Conservation (phyloP, 2,329 filamentous ascomycete genomes). For the Scedosporium apiospermum region DNA sequence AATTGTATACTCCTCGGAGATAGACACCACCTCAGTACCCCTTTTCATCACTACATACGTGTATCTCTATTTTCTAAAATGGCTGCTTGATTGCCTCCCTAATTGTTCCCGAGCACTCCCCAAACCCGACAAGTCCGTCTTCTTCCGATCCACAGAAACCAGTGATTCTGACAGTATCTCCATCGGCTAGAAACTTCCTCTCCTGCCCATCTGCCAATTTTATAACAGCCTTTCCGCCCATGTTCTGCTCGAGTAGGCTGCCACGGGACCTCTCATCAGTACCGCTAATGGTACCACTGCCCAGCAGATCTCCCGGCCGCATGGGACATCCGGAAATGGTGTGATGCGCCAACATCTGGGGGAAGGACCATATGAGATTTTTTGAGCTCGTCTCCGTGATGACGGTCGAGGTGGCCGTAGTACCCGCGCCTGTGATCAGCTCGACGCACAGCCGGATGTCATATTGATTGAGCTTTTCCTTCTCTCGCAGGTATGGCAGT, state of each 20-base stretch:
- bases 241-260: constrained; percentile 62
- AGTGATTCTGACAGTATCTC: constrained; percentile 57
- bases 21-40: too few relatives aligned
- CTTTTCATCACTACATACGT: too few relatives aligned
- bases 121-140: constrained; percentile 64
- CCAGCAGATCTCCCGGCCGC: constrained; percentile 64
- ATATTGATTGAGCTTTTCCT: constrained; percentile 24
- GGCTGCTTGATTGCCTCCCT: not conserved
- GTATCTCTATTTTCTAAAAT: not conserved
- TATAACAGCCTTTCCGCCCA: constrained; percentile 57
- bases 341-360: constrained; percentile 78
- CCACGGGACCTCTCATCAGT: constrained; percentile 54
- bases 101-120: constrained; percentile 52
- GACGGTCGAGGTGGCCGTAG: constrained; percentile 7
- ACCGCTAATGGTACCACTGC: constrained; percentile 67
- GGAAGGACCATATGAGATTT: constrained; percentile 65
- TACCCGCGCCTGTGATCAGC: constrained; percentile 18
- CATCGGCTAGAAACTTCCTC: constrained; percentile 64
- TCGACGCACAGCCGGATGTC: constrained; percentile 28
- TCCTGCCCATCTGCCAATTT: constrained; percentile 55
- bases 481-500: constrained; percentile 45
- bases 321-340: constrained; percentile 69
- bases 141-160: constrained; percentile 55
- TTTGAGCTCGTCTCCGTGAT: constrained; percentile 24
- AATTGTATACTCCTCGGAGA: too few relatives aligned